Percentiles rank a stretch among this genome's conserved stretches.
These are phyloP conservation scores for Trichoderma sp. DNA, from an alignment of 2,329 filamentous ascomycete species.

Conservation along the genomic window DNA sequence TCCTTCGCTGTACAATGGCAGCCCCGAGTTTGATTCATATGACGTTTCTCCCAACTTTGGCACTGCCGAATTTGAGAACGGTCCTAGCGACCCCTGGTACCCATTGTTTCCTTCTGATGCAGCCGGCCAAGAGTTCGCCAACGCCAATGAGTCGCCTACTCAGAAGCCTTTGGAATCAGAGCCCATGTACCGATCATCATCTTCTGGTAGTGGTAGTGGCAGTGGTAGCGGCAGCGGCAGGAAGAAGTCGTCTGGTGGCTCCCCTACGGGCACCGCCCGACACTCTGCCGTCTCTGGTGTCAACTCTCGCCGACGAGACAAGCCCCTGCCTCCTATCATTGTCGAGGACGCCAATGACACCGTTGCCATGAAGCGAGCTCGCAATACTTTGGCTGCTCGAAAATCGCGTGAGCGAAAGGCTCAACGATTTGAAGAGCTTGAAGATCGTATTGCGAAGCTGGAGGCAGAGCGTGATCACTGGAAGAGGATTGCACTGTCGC, in stretches of 20 bases:
- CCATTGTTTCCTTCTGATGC: slow-evolving; percentile 64
- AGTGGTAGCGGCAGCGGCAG: slow-evolving; percentile 36
- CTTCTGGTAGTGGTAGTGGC: slow-evolving; percentile 5
- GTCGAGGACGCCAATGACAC: slow-evolving; percentile 71
- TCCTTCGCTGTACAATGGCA: slow-evolving; percentile 73
- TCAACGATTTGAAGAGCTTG: slow-evolving; percentile 68
- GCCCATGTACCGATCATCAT: slow-evolving; percentile 38
- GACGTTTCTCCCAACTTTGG: slow-evolving; percentile 77
- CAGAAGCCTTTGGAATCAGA: slow-evolving; percentile 49
- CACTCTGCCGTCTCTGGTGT: slow-evolving; percentile 71
- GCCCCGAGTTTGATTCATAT: slow-evolving; percentile 70
- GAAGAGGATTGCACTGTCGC: slow-evolving; percentile 54
- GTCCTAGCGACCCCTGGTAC: slow-evolving; percentile 61
- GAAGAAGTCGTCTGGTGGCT: slow-evolving; percentile 47
- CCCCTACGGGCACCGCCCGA: slow-evolving; percentile 45
- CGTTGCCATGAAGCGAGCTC: slow-evolving; percentile 85
- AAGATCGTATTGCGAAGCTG: slow-evolving; percentile 68
- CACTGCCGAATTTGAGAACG: slow-evolving; percentile 51
- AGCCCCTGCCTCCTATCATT: slow-evolving; percentile 74
- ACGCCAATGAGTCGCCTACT: slow-evolving; percentile 42
- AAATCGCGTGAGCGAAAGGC: slow-evolving; percentile 89
- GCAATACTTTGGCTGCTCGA: slow-evolving; percentile 88
- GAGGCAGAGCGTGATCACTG: slow-evolving; percentile 64
- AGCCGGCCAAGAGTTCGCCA: slow-evolving; percentile 27
- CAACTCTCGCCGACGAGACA: slow-evolving; percentile 70